phyloP scores from a whole-genome alignment of 371 early-diverging fungal genomes.

The Dichotomocladium elegans region DNA sequence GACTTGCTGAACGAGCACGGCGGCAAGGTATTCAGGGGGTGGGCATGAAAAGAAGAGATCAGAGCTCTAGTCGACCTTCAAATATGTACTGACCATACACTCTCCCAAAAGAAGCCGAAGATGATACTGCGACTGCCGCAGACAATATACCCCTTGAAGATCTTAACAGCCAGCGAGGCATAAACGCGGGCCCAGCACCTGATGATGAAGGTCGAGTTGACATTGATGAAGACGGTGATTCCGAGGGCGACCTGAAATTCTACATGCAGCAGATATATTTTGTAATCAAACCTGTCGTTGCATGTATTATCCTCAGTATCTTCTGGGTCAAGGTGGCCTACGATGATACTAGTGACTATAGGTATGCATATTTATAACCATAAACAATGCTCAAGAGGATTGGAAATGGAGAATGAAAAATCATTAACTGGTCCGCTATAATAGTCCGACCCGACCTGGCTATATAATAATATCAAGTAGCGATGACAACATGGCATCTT shows the following conservation, averaged over 20 bases:
- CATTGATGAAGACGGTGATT: constrained; percentile 31
- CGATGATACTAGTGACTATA: constrained; percentile 52
- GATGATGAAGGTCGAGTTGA: background rate
- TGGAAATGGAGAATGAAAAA: background rate
- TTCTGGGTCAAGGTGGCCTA: constrained; percentile 81
- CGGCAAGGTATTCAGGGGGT: background rate
- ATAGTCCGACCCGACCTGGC: constrained; percentile 48
- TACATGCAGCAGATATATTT: constrained; percentile 79
- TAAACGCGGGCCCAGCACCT: too few relatives aligned
- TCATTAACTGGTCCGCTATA: background rate
- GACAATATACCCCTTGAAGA: background rate
- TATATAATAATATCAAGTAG: constrained; percentile 32
- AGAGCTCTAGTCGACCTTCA: too few relatives aligned
- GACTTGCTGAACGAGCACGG: constrained; percentile 8
- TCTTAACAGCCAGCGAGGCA: background rate
- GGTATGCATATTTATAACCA: too few relatives aligned
- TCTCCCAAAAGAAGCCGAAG: background rate
- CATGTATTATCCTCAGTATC: constrained; percentile 72
- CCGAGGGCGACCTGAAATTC: constrained; percentile 63
- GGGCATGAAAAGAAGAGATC: too few relatives aligned
- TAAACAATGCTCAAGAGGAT: background rate
- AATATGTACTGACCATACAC: too few relatives aligned
- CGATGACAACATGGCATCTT: background rate
- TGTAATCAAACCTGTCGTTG: constrained; percentile 76
- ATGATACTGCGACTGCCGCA: background rate